phyloP scores from a whole-genome alignment of 2,329 filamentous ascomycete species.

The Paradendryphiella salina region DNA sequence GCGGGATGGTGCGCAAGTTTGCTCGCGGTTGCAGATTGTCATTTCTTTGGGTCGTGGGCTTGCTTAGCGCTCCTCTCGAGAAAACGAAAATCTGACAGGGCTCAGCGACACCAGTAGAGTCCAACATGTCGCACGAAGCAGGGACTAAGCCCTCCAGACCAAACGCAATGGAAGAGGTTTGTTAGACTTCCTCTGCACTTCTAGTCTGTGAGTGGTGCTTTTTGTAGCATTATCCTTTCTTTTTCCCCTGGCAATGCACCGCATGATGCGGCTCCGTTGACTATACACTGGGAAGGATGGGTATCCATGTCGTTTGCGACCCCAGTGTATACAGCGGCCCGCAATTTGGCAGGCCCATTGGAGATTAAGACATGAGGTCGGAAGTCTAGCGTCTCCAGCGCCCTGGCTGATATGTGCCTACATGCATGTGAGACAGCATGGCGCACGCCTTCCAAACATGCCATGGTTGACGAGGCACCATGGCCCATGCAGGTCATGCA shows the following conservation, averaged over 20 bases:
- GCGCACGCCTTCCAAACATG: slow-evolving; percentile 3
- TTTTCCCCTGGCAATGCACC: not conserved
- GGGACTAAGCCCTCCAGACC: not conserved
- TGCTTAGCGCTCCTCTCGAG: slow-evolving; percentile 8
- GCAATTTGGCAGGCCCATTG: not conserved
- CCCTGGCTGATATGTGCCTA: slow-evolving; percentile 13
- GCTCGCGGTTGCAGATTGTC: not conserved
- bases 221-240: not conserved
- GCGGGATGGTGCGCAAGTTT: slow-evolving; percentile 1
- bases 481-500: slow-evolving; percentile 9
- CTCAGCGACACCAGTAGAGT: slow-evolving; percentile 1
- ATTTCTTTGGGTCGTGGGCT: slow-evolving; percentile 1
- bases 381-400: slow-evolving; percentile 2
- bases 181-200: too few species aligned
- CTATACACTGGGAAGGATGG: not conserved
- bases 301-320: slow-evolving; percentile 3
- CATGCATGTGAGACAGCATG: slow-evolving; percentile 11
- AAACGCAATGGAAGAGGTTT: not conserved
- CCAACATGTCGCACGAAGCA: not conserved
- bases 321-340: slow-evolving; percentile 7
- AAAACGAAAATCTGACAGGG: slow-evolving; percentile 17
- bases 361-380: slow-evolving; percentile 1
- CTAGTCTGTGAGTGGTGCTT: not conserved
- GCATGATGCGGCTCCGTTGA: not conserved
- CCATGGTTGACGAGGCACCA: slow-evolving; percentile 8